A percentile compares a stretch with the other conserved stretches of the same genome.
phyloP scores from a whole-genome alignment of 805 yeast genomes.

The Monosporozyma unispora region DNA sequence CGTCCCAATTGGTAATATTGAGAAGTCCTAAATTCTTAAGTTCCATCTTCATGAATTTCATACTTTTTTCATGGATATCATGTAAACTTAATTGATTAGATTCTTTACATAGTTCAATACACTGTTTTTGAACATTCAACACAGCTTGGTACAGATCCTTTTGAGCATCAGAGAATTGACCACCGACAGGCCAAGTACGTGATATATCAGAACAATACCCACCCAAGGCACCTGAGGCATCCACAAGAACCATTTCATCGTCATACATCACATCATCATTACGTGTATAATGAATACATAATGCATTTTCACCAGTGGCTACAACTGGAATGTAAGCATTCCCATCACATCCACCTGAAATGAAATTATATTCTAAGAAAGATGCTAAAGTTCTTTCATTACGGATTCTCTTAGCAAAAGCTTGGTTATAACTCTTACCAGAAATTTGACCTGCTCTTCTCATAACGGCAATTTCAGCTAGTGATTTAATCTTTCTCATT shows the following conservation, averaged over 20 bases:
- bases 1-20: constrained; percentile 41
- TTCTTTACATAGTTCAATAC: constrained; percentile 63
- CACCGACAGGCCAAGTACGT: constrained; percentile 88
- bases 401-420: constrained; percentile 56
- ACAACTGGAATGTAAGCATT: constrained; percentile 93
- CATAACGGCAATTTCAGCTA: constrained; percentile 69
- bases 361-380: constrained; percentile 72
- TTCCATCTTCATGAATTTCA: constrained; percentile 49
- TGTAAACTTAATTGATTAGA: constrained; percentile 46
- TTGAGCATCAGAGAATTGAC: constrained; percentile 69
- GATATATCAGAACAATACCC: constrained; percentile 96
- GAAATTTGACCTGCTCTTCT: constrained; percentile 76
- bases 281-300: constrained; percentile 88
- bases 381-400: constrained; percentile 76
- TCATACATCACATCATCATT: constrained; percentile 74
- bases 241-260: constrained; percentile 82
- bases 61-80: constrained; percentile 68
- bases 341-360: constrained; percentile 80
- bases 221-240: constrained; percentile 89
- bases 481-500: constrained; percentile 61
- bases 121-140: constrained; percentile 66
- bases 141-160: constrained; percentile 84
- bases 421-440: constrained; percentile 73
- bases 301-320: constrained; percentile 84
- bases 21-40: constrained; percentile 65